Conservation (phyloP, 768 basidiomycete genomes). For the Amanita exitialis region DNA sequence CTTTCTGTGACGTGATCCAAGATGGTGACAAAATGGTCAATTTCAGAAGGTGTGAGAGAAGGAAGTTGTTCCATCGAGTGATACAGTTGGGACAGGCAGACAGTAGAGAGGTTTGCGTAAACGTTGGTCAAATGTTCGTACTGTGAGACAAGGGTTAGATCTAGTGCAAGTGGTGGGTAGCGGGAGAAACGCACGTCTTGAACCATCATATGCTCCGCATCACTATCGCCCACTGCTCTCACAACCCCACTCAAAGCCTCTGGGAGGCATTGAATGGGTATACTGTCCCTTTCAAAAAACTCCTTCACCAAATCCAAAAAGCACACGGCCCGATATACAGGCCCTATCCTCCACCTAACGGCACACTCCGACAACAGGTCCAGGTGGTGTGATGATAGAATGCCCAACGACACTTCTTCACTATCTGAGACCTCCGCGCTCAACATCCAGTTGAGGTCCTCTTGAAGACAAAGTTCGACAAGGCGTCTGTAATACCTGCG, state of each 20-base stretch:
- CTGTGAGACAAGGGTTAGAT: constrained; percentile 23
- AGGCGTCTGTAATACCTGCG: constrained; percentile 78
- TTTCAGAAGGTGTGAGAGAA: constrained; percentile 58
- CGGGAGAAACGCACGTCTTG: constrained; percentile 58
- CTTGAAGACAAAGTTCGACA: constrained; percentile 70
- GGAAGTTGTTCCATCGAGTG: constrained; percentile 75
- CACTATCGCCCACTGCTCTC: constrained; percentile 61
- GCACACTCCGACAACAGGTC: constrained; percentile 86
- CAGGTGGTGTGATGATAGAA: constrained; percentile 70
- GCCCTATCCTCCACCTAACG: constrained; percentile 80
- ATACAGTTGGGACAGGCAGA: constrained; percentile 79
- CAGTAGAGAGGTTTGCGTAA: constrained; percentile 72
- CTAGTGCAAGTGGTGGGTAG: constrained; percentile 1
- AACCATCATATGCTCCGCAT: constrained; percentile 66
- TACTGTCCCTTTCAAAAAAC: constrained; percentile 81
- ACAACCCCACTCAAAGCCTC: constrained; percentile 74
- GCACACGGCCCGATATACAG: constrained; percentile 64
- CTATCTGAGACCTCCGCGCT: constrained; percentile 88
- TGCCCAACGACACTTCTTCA: constrained; percentile 91
- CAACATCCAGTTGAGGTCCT: constrained; percentile 84
- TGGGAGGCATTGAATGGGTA: constrained; percentile 90
- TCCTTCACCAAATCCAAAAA: constrained; percentile 83
- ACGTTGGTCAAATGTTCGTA: constrained; percentile 57
- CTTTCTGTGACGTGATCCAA: constrained; percentile 66
- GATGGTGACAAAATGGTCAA: constrained; percentile 54